Base-by-base conservation (phyloP, 2,329 filamentous ascomycete genomes). In the Microsporum canis region DNA sequence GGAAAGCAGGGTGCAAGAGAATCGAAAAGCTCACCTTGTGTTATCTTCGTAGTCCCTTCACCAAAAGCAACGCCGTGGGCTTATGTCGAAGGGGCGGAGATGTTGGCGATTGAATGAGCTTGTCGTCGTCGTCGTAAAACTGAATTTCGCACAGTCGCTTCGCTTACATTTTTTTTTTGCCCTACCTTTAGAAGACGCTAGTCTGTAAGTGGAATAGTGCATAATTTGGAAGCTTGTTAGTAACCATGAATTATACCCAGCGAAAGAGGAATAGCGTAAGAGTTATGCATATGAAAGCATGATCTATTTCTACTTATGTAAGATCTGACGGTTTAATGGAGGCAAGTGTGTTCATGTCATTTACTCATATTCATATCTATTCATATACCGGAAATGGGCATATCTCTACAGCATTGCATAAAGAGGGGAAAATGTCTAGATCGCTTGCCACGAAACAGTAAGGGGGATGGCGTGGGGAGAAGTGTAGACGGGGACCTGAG, bases 71-170 rank as follows among this genome's bases (percentile, higher is more conserved):
- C 72, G 72, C 72, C 71, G 68, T 69, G 70, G 68, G 69, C 45
- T 60, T 69, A 71, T 63, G 70, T 69, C 69, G 73, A 70, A 71
- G 70, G 71, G 55, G 55, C 55, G 55, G 55, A 43, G 39, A 69
- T 71, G 70, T 71, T 75, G 72, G 71, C 68, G 68, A 68, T 69
- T 66, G 68, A 71, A 71, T 68, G 71, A 68, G 70, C 71, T 74
- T 69, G 70, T 74, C 70, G 73, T 69, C 68, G 68, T 65, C 62
- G 38, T 65, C 55, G 67, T 41, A 66, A 71, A 68, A 67, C 70
- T 65, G 73, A 76, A 76, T 74, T 76, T 75, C 71, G 72, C 73
- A 73, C 68, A 74, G 73, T 75, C 70, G 70, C 72, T 57, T 75
- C 73, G 73, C 73, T 76, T 75, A 66, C 70, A 70, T 6, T 69